Base-by-base conservation (phyloP, 2,329 filamentous ascomycete species). In the Phyllosticta capitalensis region DNA sequence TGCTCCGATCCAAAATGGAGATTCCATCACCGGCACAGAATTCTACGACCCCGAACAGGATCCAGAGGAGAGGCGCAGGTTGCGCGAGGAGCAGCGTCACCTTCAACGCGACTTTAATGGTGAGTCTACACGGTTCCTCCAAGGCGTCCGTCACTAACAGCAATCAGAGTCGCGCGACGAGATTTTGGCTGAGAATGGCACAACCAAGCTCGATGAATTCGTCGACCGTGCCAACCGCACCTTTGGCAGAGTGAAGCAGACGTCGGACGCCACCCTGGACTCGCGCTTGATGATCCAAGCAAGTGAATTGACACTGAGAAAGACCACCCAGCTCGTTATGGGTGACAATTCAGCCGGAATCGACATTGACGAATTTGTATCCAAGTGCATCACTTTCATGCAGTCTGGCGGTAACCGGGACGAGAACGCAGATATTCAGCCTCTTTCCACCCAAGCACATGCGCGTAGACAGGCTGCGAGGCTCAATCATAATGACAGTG, bases 321-420 rank as follows among this genome's bases (percentile, higher is more conserved):
- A 90, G 69, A 87, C 90, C 0, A 79, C 87, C 51, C 84, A 86
- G 56, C 79, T 95, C 24, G 84, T 87, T 1, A 79, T 90, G 28
- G 91, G 91, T 6, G 87, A 87, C 66, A 76, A 81, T 1, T 83
- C 84, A 2, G 84, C 87, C 55, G 90, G 91, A 7, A 76, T 99
- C 21, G 92, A 97, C 67, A 80, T 95, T 0, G 92, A 97, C 62
- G 89, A 96, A 66, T 95, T 97, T 67, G 84, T 97, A 14, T 88
- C 89, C 0, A 95, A 95, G 72, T 92, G 88, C 71, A 90, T 95
- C 61, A 83, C 82, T 3, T 97, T 89, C 70, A 96, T 97, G 90
- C 84, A 83, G 19, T 68, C 72, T 21, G 80, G 82, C 38, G 87
- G 84, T 3, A 77, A 81, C 14, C 58, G 63, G 1, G 61, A 63